Evolutionary conservation across 2,329 filamentous ascomycete genomes (phyloP), one percentile per base, ranked within the genome.

Genomic region (Aspergillus sp.): DNA sequence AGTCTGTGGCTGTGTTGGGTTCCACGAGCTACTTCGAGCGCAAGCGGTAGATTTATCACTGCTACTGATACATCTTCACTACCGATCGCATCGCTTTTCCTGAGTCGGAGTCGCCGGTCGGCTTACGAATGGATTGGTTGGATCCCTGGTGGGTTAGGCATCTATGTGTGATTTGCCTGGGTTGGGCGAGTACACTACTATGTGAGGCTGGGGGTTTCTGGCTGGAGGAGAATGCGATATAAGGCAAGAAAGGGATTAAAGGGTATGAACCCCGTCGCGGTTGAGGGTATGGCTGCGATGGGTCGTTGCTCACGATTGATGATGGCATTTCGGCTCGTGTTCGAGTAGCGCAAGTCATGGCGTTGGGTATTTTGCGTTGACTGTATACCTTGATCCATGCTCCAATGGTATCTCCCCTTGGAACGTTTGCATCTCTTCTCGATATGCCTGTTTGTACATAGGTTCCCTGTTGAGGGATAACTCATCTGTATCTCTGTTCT

Each of bases 1-100:
- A 96, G 81, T 96, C 92, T 30, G 92, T 98, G 32, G 93, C 93
- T 43, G 86, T 98, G 59, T 91, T 97, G 75, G 90, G 92, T 45
- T 89, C 90, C 52, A 96, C 91, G 74, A 86, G 89, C 62, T 99
- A 88, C 80, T 99, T 99, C 76, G 93, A 97, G 81, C 87, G 95
- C 73, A 93, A 87, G 77, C 87, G 93, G 81, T 96, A 82, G 82
- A 57, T 49, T 15, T 17, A 25, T 5, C 13, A 28, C 36, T 28
- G 17, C 32, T 17, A 36, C 47, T 10, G 12, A 10, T 30, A 30
- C 28, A 5, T 30, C 28, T 30, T 5, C 23, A 45, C 7, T 7
- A 19, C 28, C 36, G 15, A n/a, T 52, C 32, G 6, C 17, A 13
- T 47, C 12, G 28, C 30, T 51, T 52, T 23, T 25, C 32, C 25